These are phyloP conservation scores for Gelatoporia subvermispora DNA, from an alignment of 768 basidiomycete genomes.

Conservation along the genomic window DNA sequence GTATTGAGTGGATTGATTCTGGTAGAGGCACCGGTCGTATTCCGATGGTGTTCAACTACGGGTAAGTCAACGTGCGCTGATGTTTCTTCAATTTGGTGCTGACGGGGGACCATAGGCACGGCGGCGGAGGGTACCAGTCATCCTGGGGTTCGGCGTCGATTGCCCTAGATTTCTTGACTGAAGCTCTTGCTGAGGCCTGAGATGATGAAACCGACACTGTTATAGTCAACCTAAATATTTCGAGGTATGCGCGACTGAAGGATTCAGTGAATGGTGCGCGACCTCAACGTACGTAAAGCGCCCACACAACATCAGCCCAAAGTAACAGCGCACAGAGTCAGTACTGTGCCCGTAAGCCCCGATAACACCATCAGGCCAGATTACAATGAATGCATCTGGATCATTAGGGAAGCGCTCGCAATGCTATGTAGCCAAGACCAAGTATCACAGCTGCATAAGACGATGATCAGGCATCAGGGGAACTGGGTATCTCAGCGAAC, in stretches of 20 bases:
- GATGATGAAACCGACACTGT: background rate
- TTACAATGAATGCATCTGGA: too few species aligned
- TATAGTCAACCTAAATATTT: too few species aligned
- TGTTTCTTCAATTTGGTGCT: background rate
- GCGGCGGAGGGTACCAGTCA: conserved; percentile 58
- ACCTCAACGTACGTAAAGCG: too few species aligned
- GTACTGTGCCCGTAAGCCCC: too few species aligned
- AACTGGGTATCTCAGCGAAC: conserved; percentile 20
- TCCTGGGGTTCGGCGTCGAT: conserved; percentile 61
- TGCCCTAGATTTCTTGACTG: conserved; percentile 43
- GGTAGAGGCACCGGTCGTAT: conserved; percentile 26
- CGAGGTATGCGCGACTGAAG: background rate
- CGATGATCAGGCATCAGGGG: background rate
- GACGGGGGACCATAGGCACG: conserved; percentile 41
- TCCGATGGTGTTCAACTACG: conserved; percentile 61
- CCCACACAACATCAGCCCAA: too few species aligned
- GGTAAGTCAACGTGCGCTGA: conserved; percentile 39
- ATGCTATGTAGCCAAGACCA: background rate
- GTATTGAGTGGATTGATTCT: conserved; percentile 36
- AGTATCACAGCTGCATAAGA: background rate
- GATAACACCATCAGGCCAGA: too few species aligned
- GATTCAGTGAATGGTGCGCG: too few species aligned
- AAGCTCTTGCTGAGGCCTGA: conserved; percentile 24
- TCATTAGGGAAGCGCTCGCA: too few species aligned
- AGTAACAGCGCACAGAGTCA: too few species aligned